Evolutionary conservation across 225 moss, liverwort and hornwort species (phyloP), one percentile per base, ranked within the genome.

Genomic region (Sphagnum tenellum): DNA sequence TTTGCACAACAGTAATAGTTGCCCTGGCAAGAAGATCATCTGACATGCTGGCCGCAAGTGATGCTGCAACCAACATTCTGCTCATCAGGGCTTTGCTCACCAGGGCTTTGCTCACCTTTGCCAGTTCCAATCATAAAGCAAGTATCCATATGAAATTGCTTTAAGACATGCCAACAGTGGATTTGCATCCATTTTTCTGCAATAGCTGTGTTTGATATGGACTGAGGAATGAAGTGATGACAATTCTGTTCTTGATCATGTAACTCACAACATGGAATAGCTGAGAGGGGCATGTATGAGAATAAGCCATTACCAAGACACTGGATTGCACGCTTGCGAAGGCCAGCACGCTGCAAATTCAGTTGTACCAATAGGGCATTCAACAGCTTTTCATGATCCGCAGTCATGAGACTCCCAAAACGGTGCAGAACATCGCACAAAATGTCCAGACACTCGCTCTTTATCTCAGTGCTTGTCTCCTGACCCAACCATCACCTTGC

Each of bases 381-480:
- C 69, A 99, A 87, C 74, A 93, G 67, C 67, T 77, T 89, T 76
- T 99, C 98, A 73, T 99, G 98, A 68, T 93, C 93, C 47, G 83
- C 84, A 68, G 85, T 89, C 93, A 99, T 93, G 56, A 99, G 88
- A 55, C 80, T 76, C 71, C 98, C 98, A 74, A 99, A 99, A 54
- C 93, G 93, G 71, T 90, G 93, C 67, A 99, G 98, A 59, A 99
- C 87, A 78, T 93, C 90, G 81, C 98, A 93, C 65, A 99, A 77
- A 55, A 99, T 99, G 71, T 99, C 93, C 47, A 99, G 79, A 77
- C 93, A 99, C 72, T 99, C 98, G 56, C 98, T 99, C 77, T 99
- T 99, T 69, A 99, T 93, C 80, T 99, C 98, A 52, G 87, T 90
- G 68, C 90, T 91, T 55, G 93, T 89, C 59, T 99, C 98, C 98